Conservation (phyloP, 257 asterid species). For the Petunia secreta region DNA sequence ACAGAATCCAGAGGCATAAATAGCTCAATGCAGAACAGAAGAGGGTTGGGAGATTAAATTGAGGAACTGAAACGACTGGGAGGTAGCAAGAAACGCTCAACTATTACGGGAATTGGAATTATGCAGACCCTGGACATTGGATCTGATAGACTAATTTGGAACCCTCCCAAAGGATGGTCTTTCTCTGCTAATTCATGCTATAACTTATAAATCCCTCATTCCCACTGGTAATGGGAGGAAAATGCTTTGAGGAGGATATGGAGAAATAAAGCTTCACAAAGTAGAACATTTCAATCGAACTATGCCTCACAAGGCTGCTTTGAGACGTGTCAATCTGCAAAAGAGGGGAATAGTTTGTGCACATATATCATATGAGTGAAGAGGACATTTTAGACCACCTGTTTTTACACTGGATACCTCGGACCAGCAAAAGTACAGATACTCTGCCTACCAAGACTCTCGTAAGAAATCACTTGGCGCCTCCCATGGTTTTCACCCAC, state of each 20-base stretch:
- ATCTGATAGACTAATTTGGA: not conserved
- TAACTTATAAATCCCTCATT: not conserved
- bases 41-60: not conserved
- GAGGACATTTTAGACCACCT: not conserved
- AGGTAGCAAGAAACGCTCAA: not conserved
- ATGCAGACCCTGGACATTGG: not conserved
- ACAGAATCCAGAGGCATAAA: not conserved
- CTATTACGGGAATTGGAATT: not conserved
- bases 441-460: no score
- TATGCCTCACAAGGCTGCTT: not conserved
- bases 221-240: not conserved
- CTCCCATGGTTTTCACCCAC: no score
- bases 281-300: not conserved
- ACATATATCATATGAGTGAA: not conserved
- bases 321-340: not conserved
- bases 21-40: conserved; percentile 3
- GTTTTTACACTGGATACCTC: not conserved
- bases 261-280: not conserved
- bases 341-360: not conserved
- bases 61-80: not conserved
- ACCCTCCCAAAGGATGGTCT: not conserved
- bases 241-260: not conserved
- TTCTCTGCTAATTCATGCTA: not conserved
- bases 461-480: no score
- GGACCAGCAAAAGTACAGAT: no score